These are phyloP conservation scores for Xylariaceae sp. DNA, from an alignment of 2,329 filamentous ascomycete genomes.

Conservation along the genomic window DNA sequence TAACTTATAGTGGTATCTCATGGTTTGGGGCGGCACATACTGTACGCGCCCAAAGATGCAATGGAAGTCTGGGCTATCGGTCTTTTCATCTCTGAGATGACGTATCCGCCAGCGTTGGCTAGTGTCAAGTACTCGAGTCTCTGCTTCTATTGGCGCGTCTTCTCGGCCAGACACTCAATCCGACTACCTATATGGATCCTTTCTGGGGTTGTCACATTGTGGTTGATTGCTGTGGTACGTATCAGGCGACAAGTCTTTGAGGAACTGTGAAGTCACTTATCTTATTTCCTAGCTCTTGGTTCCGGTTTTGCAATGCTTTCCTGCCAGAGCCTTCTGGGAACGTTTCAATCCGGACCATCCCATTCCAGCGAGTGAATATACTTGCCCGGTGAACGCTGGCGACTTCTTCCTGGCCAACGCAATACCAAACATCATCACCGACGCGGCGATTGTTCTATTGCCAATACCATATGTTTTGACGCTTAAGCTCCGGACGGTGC, in stretches of 20 bases:
- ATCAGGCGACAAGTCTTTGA: neutral
- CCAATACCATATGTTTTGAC: neutral
- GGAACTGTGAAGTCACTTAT: neutral
- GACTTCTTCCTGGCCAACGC: neutral
- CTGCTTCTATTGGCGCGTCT: neutral
- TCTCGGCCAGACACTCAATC: neutral
- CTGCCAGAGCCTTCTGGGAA: neutral
- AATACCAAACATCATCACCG: constrained; percentile 1
- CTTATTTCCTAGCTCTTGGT: neutral
- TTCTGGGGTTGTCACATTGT: neutral
- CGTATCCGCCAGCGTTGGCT: neutral
- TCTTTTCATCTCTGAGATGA: neutral
- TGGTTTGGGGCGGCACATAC: neutral
- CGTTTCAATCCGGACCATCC: neutral
- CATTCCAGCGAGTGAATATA: neutral
- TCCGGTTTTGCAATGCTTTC: neutral
- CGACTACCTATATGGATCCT: constrained; percentile 1
- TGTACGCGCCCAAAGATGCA: neutral
- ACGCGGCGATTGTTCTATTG: neutral
- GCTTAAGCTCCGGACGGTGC: neutral
- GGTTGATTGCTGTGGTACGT: neutral
- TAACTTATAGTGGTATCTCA: neutral
- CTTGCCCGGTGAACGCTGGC: neutral
- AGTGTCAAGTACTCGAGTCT: neutral
- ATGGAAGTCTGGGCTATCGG: neutral